Evolutionary conservation across 2,329 filamentous ascomycete genomes (phyloP), one percentile per base, ranked within the genome.

Genomic region (Aspergillus chevalieri): DNA sequence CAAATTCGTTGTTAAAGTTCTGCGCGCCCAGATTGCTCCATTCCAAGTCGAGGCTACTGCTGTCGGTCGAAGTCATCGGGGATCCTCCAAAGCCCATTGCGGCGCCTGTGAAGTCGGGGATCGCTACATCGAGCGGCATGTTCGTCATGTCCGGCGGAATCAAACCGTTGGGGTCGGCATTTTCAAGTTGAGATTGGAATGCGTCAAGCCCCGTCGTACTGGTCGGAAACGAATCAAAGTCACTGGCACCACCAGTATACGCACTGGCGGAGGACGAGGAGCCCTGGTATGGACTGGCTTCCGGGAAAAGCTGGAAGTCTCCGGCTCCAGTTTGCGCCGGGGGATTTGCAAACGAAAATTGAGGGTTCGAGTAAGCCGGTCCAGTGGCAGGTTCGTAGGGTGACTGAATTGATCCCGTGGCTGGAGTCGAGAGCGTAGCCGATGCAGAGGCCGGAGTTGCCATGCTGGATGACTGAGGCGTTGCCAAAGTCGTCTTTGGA

Each of bases 401-500:
- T 10, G 65, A 67, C 4, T 61, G 56, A 19, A 58, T 58, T 12
- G 58, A 56, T 3, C 62, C 65, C 28, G 58, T 65, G 7, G 57
- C 48, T 62, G 69, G 64, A 30, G 84, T 86, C 21, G 79, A 75
- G 33, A 78, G 70, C 17, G 74, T 70, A 45, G 79, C 76, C 49
- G 76, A 78, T 62, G 78, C 66, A 48, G 82, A 75, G 58, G 77
- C 80, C 33, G 79, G 81, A 9, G 86, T 85, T 26, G 83, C 83
- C 1, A 86, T 72, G 59, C 78, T 79, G 49, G 79, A 79, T 9
- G 85, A 78, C 55, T 78, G 75, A 33, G 84, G 83, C 21, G 54
- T 82, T 77, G 58, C 78, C 68, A 55, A 74, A 57, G 74, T 74
- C 48, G 75, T 49, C 47, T 64, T 64, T 54, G 65, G 55, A 41